phyloP scores from a whole-genome alignment of 345 rosid species.

The Pistacia atlantica region DNA sequence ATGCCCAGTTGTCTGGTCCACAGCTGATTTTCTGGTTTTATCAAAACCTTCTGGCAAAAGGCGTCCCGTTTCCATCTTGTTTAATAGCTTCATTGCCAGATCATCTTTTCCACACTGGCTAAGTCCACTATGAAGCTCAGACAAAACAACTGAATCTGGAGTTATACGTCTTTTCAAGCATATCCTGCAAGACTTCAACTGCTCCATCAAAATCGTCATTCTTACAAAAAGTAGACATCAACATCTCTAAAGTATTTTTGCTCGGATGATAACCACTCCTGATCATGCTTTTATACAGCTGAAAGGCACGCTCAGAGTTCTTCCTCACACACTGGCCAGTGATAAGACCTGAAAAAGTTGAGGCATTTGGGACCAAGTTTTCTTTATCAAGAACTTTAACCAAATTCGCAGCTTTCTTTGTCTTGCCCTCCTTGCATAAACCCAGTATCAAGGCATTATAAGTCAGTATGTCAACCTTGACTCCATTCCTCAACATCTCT shows the following conservation, averaged over 20 bases:
- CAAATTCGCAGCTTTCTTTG: conserved; percentile 82
- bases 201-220: conserved; percentile 75
- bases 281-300: conserved; percentile 71
- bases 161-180: conserved; percentile 51
- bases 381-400: conserved; percentile 74
- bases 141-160: conserved; percentile 43
- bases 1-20: conserved; percentile 6
- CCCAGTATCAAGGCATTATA: conserved; percentile 83
- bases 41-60: conserved; percentile 39
- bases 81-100: conserved; percentile 42
- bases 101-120: conserved; percentile 49
- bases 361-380: conserved; percentile 68
- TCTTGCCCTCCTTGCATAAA: conserved; percentile 83
- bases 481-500: conserved; percentile 59
- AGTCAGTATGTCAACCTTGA: conserved; percentile 69
- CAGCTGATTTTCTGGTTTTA: conserved; percentile 18
- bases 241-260: conserved; percentile 43
- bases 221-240: conserved; percentile 54
- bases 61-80: conserved; percentile 42
- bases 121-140: conserved; percentile 52
- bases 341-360: conserved; percentile 81
- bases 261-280: conserved; percentile 69
- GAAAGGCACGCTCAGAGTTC: conserved; percentile 67
- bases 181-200: conserved; percentile 53
- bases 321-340: conserved; percentile 72